Base-by-base conservation (phyloP, 2,329 filamentous ascomycete genomes). In the Zymoseptoria brevis region DNA sequence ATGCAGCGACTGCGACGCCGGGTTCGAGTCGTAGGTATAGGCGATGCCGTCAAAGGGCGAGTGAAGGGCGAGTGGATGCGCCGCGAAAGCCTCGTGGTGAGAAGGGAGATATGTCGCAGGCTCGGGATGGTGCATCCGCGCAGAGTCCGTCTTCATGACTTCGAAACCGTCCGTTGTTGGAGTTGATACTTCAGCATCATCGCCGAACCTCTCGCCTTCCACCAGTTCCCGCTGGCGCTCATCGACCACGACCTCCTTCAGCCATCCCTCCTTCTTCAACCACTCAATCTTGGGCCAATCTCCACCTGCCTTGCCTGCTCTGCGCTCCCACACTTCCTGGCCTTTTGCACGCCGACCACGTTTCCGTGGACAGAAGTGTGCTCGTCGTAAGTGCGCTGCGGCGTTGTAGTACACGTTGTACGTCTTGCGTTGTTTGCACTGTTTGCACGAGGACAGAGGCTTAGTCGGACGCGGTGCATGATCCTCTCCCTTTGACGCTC, bases 391-490 rank as follows among this genome's bases (percentile, higher is more conserved):
- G 72, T 97, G 93, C 0, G 91, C 93, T 0, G 91, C 91, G 0
- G 92, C 93, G 68, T 97, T 97, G 76, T 97, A 96, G 76, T 96
- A 94, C 16, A 89, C 89, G 3, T 88, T 88, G 67, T 97, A 97
- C 60, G 83, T 82, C 78, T 96, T 96, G 57, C 81, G 77, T 51
- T 81, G 81, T 54, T 81, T 82, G 73, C 93, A 97, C 53, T 88
- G 83, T 74, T 96, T 96, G 82, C 92, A 96, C 66, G 88, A 87
- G 55, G 80, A 78, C 35, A 97, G 81, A 49, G 91, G 86, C 75
- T 82, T 74, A 76, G 84, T 71, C 66, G 79, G 67, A 73, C 64
- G 63, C 66, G 65, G 35, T n/a, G 35, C 35, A n/a, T 45, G 35
- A 16, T 45, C 57, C 53, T 64, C 59, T 21, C 54, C 48, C 9